Evolutionary conservation across 2,329 filamentous ascomycete species (phyloP).

Genomic region (Fusarium austroafricanum): DNA sequence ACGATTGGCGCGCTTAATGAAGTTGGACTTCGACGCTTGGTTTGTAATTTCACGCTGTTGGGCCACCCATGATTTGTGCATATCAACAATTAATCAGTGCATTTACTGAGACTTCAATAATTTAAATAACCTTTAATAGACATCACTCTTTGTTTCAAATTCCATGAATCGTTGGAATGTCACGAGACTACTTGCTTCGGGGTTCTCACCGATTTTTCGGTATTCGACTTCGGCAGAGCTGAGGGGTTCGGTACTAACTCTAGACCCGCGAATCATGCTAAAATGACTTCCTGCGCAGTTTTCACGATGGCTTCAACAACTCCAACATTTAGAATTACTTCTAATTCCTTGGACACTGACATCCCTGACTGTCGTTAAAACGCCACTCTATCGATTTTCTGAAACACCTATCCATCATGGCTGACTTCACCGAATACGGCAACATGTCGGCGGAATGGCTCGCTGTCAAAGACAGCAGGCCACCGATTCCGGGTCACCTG

Average conservation of each 20-base stretch:
- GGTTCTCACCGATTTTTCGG: slow-evolving; percentile 7
- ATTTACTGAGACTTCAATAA: not conserved
- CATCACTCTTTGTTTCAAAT: not conserved
- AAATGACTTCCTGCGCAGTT: not conserved
- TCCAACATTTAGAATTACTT: accelerated
- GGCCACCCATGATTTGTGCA: too few species aligned
- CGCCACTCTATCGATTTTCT: too few species aligned
- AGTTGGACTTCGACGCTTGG: not conserved
- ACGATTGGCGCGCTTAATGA: slow-evolving; percentile 10
- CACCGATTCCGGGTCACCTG: slow-evolving; percentile 2
- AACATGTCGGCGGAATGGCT: slow-evolving; percentile 58
- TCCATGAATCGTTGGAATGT: not conserved
- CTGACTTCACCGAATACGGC: slow-evolving; percentile 53
- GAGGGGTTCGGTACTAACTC: slow-evolving; percentile 13
- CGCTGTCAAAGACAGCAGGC: slow-evolving; percentile 44
- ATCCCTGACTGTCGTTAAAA: not conserved
- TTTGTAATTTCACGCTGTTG: not conserved
- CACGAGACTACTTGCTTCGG: not conserved
- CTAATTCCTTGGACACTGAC: too few species aligned
- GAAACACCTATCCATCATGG: slow-evolving; percentile 16
- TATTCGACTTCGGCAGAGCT: slow-evolving; percentile 10
- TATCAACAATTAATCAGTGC: not conserved
- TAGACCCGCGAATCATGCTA: not conserved
- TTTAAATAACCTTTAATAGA: not conserved
- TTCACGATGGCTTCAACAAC: slow-evolving; percentile 13